A percentile compares a stretch with the other conserved stretches of the same genome.
Evolutionary conservation across 306 rosid species (phyloP).

Genomic region (Malus asiatica): DNA sequence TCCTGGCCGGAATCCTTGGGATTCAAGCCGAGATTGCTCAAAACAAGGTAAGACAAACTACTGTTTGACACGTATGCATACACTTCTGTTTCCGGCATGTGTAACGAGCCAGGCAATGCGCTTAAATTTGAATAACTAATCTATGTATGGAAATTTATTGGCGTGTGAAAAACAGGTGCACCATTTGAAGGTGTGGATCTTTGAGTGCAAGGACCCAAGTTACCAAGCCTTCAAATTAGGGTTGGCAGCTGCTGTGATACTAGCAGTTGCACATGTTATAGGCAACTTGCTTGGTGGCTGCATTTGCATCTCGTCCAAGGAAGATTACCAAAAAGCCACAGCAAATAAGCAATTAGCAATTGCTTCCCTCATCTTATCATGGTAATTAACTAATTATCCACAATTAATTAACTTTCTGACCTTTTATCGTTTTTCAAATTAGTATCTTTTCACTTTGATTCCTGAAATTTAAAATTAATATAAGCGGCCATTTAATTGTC

Average conservation of each 20-base stretch:
- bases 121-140: neutral
- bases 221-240: slow-evolving; percentile 66
- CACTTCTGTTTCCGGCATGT: neutral
- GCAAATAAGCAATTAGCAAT: slow-evolving; percentile 47
- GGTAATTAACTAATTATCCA: slow-evolving; percentile 29
- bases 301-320: slow-evolving; percentile 40
- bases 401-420: neutral
- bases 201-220: slow-evolving; percentile 72
- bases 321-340: slow-evolving; percentile 27
- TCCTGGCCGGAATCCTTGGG: slow-evolving; percentile 71
- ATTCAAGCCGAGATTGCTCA: slow-evolving; percentile 70
- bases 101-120: neutral
- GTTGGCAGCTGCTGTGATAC: slow-evolving; percentile 53
- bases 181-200: slow-evolving; percentile 47
- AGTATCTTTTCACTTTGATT: too few relatives aligned
- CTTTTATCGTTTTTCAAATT: too few relatives aligned
- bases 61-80: neutral
- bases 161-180: slow-evolving; percentile 35
- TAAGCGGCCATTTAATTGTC: too few relatives aligned
- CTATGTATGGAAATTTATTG: neutral
- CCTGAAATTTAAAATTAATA: too few relatives aligned
- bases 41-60: slow-evolving; percentile 50
- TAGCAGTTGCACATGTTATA: slow-evolving; percentile 44
- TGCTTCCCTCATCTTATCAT: slow-evolving; percentile 47
- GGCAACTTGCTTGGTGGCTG: slow-evolving; percentile 72